phyloP scores from a whole-genome alignment of 768 basidiomycete species.

The Lactifluus hygrophoroides region DNA sequence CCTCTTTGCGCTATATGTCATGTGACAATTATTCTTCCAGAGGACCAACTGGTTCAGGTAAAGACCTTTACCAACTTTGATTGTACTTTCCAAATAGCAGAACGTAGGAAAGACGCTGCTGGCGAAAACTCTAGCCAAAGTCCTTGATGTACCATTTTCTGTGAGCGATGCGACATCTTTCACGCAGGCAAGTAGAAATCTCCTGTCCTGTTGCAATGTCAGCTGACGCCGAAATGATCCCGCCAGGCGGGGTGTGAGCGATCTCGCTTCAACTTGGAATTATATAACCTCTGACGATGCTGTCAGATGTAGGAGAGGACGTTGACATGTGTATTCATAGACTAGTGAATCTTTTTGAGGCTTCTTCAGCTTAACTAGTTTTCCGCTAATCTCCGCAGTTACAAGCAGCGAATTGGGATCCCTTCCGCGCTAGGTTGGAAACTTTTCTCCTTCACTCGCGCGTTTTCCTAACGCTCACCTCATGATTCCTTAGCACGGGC shows the following conservation, averaged over 20 bases:
- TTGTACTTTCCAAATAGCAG: slow-evolving; percentile 3
- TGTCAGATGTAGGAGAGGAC: slow-evolving; percentile 87
- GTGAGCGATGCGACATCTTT: slow-evolving; percentile 90
- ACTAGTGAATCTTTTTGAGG: slow-evolving; percentile 40
- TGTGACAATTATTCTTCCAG: slow-evolving; percentile 28
- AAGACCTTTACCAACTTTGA: slow-evolving; percentile 13
- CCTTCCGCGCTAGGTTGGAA: slow-evolving; percentile 66
- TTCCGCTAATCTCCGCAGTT: slow-evolving; percentile 38
- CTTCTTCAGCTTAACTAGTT: neutral
- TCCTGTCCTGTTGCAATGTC: neutral
- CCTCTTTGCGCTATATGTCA: slow-evolving; percentile 10
- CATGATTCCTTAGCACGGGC: slow-evolving; percentile 51
- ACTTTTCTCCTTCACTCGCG: neutral
- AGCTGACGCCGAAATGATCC: neutral
- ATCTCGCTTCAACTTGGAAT: neutral
- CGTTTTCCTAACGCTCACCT: slow-evolving; percentile 2
- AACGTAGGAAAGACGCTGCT: slow-evolving; percentile 76
- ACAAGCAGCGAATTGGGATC: slow-evolving; percentile 87
- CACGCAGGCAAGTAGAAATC: slow-evolving; percentile 54
- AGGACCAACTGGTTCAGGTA: slow-evolving; percentile 83
- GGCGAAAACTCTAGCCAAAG: slow-evolving; percentile 83
- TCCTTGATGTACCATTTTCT: slow-evolving; percentile 91
- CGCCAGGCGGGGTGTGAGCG: slow-evolving; percentile 64
- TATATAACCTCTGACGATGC: neutral
- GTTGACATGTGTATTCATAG: slow-evolving; percentile 88